These are phyloP conservation scores for Stemphylium beticola DNA, from an alignment of 2,329 filamentous ascomycete species.

Conservation along the genomic window DNA sequence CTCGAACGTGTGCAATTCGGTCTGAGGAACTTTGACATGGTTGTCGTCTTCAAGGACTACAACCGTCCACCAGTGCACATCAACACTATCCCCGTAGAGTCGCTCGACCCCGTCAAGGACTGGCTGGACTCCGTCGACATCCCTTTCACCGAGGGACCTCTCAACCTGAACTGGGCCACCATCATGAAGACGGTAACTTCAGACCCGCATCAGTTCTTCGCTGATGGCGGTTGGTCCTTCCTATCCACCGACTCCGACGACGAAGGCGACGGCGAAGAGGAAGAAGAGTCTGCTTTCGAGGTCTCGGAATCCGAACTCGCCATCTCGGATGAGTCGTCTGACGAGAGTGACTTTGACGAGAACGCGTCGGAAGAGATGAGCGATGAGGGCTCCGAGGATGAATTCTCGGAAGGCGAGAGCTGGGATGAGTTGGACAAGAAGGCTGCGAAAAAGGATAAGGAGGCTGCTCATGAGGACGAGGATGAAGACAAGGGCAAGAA, in stretches of 20 bases:
- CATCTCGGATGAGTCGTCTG: constrained; percentile 74
- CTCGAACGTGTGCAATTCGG: constrained; percentile 95
- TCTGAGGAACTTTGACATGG: constrained; percentile 98
- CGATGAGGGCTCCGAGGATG: constrained; percentile 64
- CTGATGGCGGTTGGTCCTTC: constrained; percentile 95
- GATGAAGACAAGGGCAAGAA: constrained; percentile 70
- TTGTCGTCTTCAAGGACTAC: constrained; percentile 98
- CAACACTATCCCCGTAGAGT: constrained; percentile 97
- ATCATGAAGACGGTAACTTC: constrained; percentile 99
- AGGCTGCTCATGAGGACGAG: constrained; percentile 59
- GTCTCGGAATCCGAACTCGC: constrained; percentile 83
- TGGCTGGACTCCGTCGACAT: constrained; percentile 97
- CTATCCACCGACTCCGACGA: constrained; percentile 85
- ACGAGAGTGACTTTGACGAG: constrained; percentile 92
- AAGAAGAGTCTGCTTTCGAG: constrained; percentile 92
- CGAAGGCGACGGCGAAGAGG: constrained; percentile 76
- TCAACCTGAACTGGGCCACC: constrained; percentile 98
- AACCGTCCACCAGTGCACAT: constrained; percentile 87
- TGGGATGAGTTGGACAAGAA: constrained; percentile 96
- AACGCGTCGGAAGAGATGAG: constrained; percentile 83
- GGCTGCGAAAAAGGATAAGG: constrained; percentile 69
- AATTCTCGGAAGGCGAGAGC: constrained; percentile 71
- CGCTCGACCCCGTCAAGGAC: constrained; percentile 93
- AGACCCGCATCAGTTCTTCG: constrained; percentile 94
- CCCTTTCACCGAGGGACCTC: constrained; percentile 88